phyloP scores from a whole-genome alignment of 1,139 yeast species.

The Hanseniaspora uvarum region DNA sequence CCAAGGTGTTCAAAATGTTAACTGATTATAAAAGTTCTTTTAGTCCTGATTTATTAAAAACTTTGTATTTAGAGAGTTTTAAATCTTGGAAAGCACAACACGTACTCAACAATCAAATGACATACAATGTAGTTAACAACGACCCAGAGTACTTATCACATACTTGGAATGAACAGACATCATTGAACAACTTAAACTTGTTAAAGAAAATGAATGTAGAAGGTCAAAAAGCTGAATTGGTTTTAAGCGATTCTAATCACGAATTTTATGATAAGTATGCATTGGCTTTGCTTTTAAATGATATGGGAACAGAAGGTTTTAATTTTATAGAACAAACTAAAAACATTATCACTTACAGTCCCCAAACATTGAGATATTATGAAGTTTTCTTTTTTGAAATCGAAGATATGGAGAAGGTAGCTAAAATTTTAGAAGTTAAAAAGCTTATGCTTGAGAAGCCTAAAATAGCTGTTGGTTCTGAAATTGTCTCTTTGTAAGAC shows the following conservation, averaged over 20 bases:
- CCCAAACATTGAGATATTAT: not conserved
- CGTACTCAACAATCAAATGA: not conserved
- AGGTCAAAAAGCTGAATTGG: not conserved
- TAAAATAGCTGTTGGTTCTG: not conserved
- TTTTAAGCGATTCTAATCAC: not conserved
- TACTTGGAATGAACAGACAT: slow-evolving; percentile 14
- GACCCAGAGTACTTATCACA: not conserved
- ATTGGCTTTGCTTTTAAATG: slow-evolving; percentile 1
- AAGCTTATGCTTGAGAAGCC: not conserved
- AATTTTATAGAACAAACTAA: slow-evolving; percentile 1
- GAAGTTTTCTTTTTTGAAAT: not conserved
- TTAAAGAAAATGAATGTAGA: not conserved
- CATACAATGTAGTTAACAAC: not conserved
- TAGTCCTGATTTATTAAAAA: not conserved
- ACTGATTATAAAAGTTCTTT: not conserved
- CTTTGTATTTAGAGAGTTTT: slow-evolving; percentile 1
- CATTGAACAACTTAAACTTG: not conserved
- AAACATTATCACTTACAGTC: not conserved
- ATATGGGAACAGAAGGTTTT: slow-evolving; percentile 8
- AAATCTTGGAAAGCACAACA: slow-evolving; percentile 7
- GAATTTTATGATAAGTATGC: slow-evolving; percentile 7
- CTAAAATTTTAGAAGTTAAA: not conserved
- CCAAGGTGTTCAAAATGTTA: not conserved
- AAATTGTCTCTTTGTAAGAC: not conserved
- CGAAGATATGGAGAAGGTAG: not conserved